Evolutionary conservation across 192 early-diverging fungal genomes (phyloP), one percentile per base, ranked within the genome.

Genomic region (Anaeromyces robustus): DNA sequence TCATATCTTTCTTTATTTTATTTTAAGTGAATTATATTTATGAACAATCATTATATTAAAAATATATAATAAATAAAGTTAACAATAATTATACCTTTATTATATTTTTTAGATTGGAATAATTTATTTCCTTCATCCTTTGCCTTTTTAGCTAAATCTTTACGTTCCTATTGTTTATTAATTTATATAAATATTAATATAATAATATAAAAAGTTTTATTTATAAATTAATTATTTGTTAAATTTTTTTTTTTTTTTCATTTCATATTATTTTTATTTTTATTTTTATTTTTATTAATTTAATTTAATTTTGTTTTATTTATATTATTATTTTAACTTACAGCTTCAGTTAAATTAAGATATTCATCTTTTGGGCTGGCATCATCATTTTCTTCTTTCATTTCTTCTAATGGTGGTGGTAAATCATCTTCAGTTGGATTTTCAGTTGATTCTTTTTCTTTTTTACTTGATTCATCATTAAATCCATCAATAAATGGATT

Each of bases 61-160:
- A n/a, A n/a, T n/a, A n/a, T n/a, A n/a, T n/a, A n/a, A n/a, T n/a
- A n/a, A n/a, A n/a, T n/a, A n/a, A n/a, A n/a, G n/a, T n/a, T n/a
- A n/a, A n/a, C n/a, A n/a, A n/a, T n/a, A n/a, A n/a, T n/a, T n/a
- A n/a, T n/a, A 13, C 97, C 97, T 81, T 94, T 94, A 19, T 89
- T 81, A 87, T 93, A 97, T 83, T 94, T 93, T 83, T 92, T 94
- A 82, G 89, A 89, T 29, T 88, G 87, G 86, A 94, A 99, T 85
- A 92, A 91, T 81, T 89, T 89, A 88, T 99, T 99, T 79, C 97
- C 97, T 19, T 90, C 87, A 43, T 87, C 89, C 88, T 99, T 98
- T 79, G 95, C 89, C 26, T 87, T 82, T 82, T 92, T 86, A 30
- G 95, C 94, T 37, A 93, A 85, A 79, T 94, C 89, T 79, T 83